These are phyloP conservation scores for Wickerhamomyces sp. DNA, from an alignment of 1,139 yeast species.

Conservation along the genomic window DNA sequence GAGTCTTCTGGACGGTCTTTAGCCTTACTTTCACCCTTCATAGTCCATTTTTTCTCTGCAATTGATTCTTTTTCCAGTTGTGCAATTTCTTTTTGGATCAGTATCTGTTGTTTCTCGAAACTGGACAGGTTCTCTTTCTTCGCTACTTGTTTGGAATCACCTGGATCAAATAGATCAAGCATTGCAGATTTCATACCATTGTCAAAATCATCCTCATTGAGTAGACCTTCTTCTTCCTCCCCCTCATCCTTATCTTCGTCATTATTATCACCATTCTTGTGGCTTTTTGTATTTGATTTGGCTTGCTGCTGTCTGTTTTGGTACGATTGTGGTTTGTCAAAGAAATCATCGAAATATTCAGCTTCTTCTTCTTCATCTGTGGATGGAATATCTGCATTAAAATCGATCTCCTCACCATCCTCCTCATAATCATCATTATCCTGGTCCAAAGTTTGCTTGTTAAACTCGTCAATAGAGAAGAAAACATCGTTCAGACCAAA, in stretches of 20 bases:
- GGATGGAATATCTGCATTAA: slow-evolving; percentile 53
- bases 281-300: slow-evolving; percentile 11
- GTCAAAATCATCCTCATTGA: slow-evolving; percentile 43
- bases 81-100: slow-evolving; percentile 70
- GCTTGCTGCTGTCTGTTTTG: slow-evolving; percentile 13
- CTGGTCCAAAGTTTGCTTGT: slow-evolving; percentile 70
- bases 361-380: slow-evolving; percentile 67
- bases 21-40: slow-evolving; percentile 87
- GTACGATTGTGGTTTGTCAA: slow-evolving; percentile 37
- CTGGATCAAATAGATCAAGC: slow-evolving; percentile 57
- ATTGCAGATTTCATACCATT: slow-evolving; percentile 56
- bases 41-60: slow-evolving; percentile 89
- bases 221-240: slow-evolving; percentile 31
- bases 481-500: slow-evolving; percentile 80
- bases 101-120: slow-evolving; percentile 78
- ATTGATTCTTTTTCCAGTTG: slow-evolving; percentile 81
- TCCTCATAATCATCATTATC: slow-evolving; percentile 47
- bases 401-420: slow-evolving; percentile 54
- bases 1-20: slow-evolving; percentile 83
- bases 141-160: slow-evolving; percentile 32
- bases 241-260: slow-evolving; percentile 27
- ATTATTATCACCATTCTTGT: slow-evolving; percentile 22
- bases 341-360: slow-evolving; percentile 70
- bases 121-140: slow-evolving; percentile 50
- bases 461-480: slow-evolving; percentile 81